A percentile compares a stretch with the other conserved stretches of the same genome.
These are phyloP conservation scores for Dacryopinax spathularia DNA, from an alignment of 768 basidiomycete species.

Conservation along the genomic window DNA sequence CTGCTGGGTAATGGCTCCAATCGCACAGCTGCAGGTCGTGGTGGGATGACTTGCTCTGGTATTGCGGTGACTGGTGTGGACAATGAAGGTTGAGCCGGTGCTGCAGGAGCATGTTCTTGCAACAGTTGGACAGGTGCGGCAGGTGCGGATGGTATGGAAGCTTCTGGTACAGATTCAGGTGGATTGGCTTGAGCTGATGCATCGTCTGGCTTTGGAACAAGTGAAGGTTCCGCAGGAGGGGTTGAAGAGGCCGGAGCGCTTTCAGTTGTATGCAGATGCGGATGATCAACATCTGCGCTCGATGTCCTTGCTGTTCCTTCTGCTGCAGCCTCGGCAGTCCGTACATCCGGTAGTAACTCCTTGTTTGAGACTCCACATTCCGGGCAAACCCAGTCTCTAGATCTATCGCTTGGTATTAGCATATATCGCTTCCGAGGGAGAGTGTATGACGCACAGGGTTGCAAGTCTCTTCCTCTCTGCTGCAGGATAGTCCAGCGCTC, in stretches of 20 bases:
- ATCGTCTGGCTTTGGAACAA: too few species aligned
- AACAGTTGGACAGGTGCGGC: too few species aligned
- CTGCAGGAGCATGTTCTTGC: too few species aligned
- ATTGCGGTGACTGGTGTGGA: neutral
- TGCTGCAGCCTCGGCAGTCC: neutral
- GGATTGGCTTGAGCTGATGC: too few species aligned
- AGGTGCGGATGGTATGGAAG: too few species aligned
- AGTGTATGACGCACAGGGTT: slow-evolving; percentile 38
- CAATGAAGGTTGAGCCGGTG: neutral
- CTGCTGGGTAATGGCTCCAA: neutral
- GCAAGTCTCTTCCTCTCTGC: slow-evolving; percentile 68
- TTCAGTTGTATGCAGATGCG: too few species aligned
- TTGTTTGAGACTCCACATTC: neutral
- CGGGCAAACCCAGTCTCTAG: neutral
- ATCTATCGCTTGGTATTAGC: neutral
- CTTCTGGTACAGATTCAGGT: too few species aligned
- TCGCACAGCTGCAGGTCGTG: neutral
- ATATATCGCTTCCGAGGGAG: neutral
- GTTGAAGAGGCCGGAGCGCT: too few species aligned
- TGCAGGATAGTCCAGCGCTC: slow-evolving; percentile 67
- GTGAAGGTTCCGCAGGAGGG: too few species aligned
- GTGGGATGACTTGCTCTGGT: neutral
- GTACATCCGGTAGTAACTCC: neutral
- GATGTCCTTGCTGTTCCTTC: neutral
- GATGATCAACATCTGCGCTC: neutral